A percentile compares a stretch with the other conserved stretches of the same genome.
These are phyloP conservation scores for Marasmius fiardii DNA, from an alignment of 1,284 basidiomycete genomes.

Conservation along the genomic window DNA sequence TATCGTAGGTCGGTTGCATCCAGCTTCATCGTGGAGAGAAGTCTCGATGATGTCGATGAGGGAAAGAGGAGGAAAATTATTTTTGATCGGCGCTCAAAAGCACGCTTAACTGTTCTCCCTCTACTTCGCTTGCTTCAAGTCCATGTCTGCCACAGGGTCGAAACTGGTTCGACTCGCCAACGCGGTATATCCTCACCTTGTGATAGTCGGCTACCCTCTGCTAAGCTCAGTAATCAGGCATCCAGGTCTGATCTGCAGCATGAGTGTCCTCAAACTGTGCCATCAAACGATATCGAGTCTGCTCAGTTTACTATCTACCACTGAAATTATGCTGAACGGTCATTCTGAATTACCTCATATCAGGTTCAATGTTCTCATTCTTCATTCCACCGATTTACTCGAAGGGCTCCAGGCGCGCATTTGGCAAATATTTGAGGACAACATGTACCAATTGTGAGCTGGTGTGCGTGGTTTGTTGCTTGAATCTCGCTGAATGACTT, in stretches of 20 bases:
- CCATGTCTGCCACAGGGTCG: conserved; percentile 18
- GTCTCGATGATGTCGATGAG: not conserved
- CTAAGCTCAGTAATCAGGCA: conserved; percentile 14
- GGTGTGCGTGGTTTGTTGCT: not conserved
- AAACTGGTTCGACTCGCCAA: conserved; percentile 19
- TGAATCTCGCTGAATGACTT: not conserved
- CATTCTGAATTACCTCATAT: conserved; percentile 3
- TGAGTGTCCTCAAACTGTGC: no score
- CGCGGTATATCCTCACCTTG: conserved; percentile 13
- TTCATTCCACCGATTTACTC: conserved; percentile 35
- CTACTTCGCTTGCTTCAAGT: no score
- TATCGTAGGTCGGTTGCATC: conserved; percentile 96
- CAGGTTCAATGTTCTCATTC: conserved; percentile 34
- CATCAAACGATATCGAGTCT: not conserved
- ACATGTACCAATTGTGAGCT: conserved; percentile 54
- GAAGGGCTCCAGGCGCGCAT: conserved; percentile 36
- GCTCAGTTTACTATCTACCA: not conserved
- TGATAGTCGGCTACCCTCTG: not conserved
- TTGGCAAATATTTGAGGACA: conserved; percentile 53
- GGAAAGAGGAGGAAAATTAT: no score
- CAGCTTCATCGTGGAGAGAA: conserved; percentile 69
- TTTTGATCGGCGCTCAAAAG: no score
- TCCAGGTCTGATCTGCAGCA: conserved; percentile 15
- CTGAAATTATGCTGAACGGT: conserved; percentile 9
- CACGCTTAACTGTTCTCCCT: no score